Evolutionary conservation across 106 monocot species (phyloP).

Genomic region (Amphibolis antarctica): DNA sequence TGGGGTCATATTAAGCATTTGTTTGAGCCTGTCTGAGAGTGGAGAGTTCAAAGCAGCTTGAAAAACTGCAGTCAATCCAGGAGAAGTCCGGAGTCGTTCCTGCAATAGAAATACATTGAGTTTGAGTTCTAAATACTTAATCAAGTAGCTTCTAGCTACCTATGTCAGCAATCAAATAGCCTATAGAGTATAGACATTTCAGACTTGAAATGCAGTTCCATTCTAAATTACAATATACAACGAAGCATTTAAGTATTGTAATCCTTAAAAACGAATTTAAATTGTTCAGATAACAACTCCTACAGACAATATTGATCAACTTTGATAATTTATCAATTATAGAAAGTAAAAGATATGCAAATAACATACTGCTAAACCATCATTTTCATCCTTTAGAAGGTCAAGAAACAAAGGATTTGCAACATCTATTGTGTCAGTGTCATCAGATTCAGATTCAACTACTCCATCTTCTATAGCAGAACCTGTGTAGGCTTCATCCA

Average conservation of each 20-base stretch:
- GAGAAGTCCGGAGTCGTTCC: constrained; percentile 80
- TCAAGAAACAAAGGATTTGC: constrained; percentile 88
- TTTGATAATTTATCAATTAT: too few species aligned
- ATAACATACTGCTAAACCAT: constrained; percentile 84
- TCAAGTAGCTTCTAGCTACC: too few species aligned
- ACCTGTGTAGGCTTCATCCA: constrained; percentile 99
- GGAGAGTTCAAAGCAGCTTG: constrained; percentile 50
- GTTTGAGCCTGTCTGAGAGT: constrained; percentile 60
- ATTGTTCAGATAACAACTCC: too few species aligned
- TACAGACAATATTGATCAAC: too few species aligned
- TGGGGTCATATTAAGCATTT: constrained; percentile 65
- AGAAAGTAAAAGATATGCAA: too few species aligned
- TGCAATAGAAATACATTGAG: constrained; percentile 16
- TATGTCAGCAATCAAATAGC: too few species aligned
- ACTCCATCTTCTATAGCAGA: constrained; percentile 72
- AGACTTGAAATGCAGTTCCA: too few species aligned
- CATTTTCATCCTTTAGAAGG: constrained; percentile 95
- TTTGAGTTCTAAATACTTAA: not conserved
- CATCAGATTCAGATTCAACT: constrained; percentile 68
- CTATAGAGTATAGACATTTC: not conserved
- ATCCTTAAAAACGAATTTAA: too few species aligned
- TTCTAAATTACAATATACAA: too few species aligned
- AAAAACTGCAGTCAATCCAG: constrained; percentile 46
- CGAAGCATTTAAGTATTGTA: too few species aligned
- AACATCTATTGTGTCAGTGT: constrained; percentile 52